Percentiles rank a stretch among this genome's conserved stretches.
phyloP scores from a whole-genome alignment of 1,284 basidiomycete species.

The Sparassis latifolia region DNA sequence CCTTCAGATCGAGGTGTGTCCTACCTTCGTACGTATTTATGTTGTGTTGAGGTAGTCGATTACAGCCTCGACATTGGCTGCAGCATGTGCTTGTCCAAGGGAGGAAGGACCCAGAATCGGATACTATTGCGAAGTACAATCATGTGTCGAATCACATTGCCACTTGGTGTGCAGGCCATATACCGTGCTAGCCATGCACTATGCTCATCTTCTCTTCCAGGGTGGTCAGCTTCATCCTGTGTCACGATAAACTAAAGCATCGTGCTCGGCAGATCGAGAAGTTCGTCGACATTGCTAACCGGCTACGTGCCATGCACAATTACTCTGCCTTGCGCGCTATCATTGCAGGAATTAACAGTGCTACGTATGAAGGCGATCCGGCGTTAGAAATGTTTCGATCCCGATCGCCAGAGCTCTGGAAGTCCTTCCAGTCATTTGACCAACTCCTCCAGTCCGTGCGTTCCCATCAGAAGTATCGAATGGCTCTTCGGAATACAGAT shows the following conservation, averaged over 20 bases:
- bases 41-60: conserved; percentile 5
- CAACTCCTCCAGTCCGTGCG: conserved; percentile 65
- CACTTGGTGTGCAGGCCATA: conserved; percentile 50
- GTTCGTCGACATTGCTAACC: conserved; percentile 68
- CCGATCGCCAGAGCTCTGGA: conserved; percentile 56
- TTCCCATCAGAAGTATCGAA: conserved; percentile 72
- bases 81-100: conserved; percentile 63
- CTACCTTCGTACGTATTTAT: neutral
- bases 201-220: conserved; percentile 12
- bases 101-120: conserved; percentile 53
- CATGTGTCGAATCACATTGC: conserved; percentile 69
- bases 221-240: conserved; percentile 75
- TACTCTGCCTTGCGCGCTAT: conserved; percentile 78
- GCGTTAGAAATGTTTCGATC: conserved; percentile 62
- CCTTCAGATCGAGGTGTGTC: conserved; percentile 58
- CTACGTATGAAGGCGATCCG: conserved; percentile 63
- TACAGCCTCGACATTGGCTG: conserved; percentile 75
- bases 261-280: conserved; percentile 72
- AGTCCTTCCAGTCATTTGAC: conserved; percentile 71
- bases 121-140: conserved; percentile 65
- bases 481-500: conserved; percentile 73
- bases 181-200: neutral
- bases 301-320: conserved; percentile 64
- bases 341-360: conserved; percentile 76
- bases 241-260: conserved; percentile 61